These are phyloP conservation scores for Exophiala lecanii-corni DNA, from an alignment of 2,329 filamentous ascomycete species.

Conservation along the genomic window DNA sequence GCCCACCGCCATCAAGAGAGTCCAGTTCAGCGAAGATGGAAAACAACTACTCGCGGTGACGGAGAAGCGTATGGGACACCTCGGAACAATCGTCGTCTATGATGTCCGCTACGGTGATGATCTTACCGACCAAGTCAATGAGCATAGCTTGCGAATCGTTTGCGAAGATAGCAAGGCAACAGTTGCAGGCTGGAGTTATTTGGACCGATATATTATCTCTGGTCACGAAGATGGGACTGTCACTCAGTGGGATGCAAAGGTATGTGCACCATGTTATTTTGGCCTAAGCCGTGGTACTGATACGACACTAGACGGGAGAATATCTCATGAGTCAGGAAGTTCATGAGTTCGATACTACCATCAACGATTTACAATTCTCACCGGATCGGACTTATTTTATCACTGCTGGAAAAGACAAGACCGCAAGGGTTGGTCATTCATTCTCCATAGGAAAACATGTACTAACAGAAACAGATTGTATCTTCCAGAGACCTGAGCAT, in stretches of 20 bases:
- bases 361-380: constrained; percentile 94
- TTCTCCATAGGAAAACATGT: constrained; percentile 2
- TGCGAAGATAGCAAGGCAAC: constrained; percentile 96
- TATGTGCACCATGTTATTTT: constrained; percentile 32
- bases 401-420: constrained; percentile 97
- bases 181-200: constrained; percentile 92
- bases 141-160: constrained; percentile 79
- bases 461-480: constrained; percentile 57
- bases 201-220: constrained; percentile 93
- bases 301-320: constrained; percentile 64
- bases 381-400: constrained; percentile 95
- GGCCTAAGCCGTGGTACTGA: background rate
- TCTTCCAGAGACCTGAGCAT: constrained; percentile 81
- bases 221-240: constrained; percentile 95
- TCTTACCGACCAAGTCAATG: constrained; percentile 71
- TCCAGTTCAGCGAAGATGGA: constrained; percentile 95
- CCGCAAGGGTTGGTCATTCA: constrained; percentile 64
- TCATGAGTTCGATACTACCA: constrained; percentile 76
- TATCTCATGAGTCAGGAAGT: constrained; percentile 73
- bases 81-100: constrained; percentile 89
- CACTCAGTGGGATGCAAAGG: constrained; percentile 87
- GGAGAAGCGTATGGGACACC: constrained; percentile 95
- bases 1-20: constrained; percentile 91
- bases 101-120: constrained; percentile 81
- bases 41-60: constrained; percentile 87